Evolutionary conservation across 2,329 filamentous ascomycete species (phyloP).

Genomic region (Cercospora canescens): DNA sequence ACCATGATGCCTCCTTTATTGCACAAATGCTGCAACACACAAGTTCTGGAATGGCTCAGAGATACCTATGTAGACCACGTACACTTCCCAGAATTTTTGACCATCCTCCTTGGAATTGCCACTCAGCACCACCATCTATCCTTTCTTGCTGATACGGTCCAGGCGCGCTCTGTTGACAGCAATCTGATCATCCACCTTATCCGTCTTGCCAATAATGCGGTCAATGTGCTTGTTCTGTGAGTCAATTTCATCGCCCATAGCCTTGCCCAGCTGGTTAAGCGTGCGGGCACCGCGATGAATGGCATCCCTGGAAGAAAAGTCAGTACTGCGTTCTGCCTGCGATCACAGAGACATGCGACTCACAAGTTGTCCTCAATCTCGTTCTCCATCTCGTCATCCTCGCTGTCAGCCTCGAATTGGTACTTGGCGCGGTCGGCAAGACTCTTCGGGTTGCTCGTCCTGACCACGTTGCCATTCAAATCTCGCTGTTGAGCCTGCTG

Average conservation of each 20-base stretch:
- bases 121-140: background rate
- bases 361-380: conserved; percentile 43
- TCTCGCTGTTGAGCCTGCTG: conserved; percentile 64
- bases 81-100: background rate
- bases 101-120: background rate
- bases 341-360: background rate
- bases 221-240: conserved; percentile 77
- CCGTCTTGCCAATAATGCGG: conserved; percentile 68
- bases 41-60: background rate
- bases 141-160: conserved; percentile 57
- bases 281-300: conserved; percentile 64
- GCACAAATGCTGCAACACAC: background rate
- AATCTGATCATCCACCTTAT: conserved; percentile 78
- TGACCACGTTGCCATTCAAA: conserved; percentile 46
- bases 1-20: background rate
- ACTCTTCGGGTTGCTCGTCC: conserved; percentile 52
- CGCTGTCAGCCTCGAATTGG: conserved; percentile 74
- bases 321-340: background rate
- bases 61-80: background rate
- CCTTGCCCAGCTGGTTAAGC: conserved; percentile 71
- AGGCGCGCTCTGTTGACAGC: conserved; percentile 73
- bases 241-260: conserved; percentile 74
- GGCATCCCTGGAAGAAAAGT: conserved; percentile 43
- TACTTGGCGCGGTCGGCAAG: conserved; percentile 69
- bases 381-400: conserved; percentile 63